These are phyloP conservation scores for Zymoseptoria crescenta DNA, from an alignment of 2,329 filamentous ascomycete species.

Conservation along the genomic window DNA sequence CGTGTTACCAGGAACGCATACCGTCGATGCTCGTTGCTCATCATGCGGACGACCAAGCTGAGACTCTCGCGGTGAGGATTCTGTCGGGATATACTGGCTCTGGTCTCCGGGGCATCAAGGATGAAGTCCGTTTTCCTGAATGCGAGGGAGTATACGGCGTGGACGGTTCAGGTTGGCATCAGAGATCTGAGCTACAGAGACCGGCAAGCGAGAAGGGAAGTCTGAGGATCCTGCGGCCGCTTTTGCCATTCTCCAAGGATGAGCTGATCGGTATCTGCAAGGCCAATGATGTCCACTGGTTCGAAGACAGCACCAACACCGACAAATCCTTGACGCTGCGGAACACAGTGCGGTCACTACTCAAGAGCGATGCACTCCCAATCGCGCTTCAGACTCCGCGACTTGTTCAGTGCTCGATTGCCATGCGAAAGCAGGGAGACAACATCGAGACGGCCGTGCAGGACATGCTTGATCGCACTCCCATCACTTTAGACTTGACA, in stretches of 20 bases:
- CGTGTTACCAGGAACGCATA: slow-evolving; percentile 48
- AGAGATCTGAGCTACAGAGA: not conserved
- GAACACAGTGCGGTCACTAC: slow-evolving; percentile 70
- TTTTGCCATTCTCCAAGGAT: slow-evolving; percentile 64
- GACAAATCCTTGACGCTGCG: slow-evolving; percentile 69
- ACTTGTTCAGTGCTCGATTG: slow-evolving; percentile 54
- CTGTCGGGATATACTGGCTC: slow-evolving; percentile 56
- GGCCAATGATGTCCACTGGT: slow-evolving; percentile 61
- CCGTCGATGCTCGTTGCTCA: slow-evolving; percentile 68
- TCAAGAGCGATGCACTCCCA: slow-evolving; percentile 54
- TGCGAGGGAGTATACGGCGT: slow-evolving; percentile 68
- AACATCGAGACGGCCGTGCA: slow-evolving; percentile 47
- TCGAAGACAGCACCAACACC: slow-evolving; percentile 76
- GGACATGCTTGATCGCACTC: slow-evolving; percentile 44
- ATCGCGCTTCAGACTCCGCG: slow-evolving; percentile 57
- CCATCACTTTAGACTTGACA: slow-evolving; percentile 38
- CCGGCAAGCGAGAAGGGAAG: slow-evolving; percentile 38
- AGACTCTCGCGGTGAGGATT: slow-evolving; percentile 78
- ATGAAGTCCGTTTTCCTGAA: slow-evolving; percentile 58
- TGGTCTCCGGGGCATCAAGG: slow-evolving; percentile 46
- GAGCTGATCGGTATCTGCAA: slow-evolving; percentile 68
- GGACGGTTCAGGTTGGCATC: slow-evolving; percentile 35
- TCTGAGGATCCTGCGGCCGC: slow-evolving; percentile 58
- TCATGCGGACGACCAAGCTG: slow-evolving; percentile 83
- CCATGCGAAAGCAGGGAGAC: slow-evolving; percentile 40